Evolutionary conservation across 2,329 filamentous ascomycete species (phyloP).

Genomic region (Alternaria angustiovoidea): DNA sequence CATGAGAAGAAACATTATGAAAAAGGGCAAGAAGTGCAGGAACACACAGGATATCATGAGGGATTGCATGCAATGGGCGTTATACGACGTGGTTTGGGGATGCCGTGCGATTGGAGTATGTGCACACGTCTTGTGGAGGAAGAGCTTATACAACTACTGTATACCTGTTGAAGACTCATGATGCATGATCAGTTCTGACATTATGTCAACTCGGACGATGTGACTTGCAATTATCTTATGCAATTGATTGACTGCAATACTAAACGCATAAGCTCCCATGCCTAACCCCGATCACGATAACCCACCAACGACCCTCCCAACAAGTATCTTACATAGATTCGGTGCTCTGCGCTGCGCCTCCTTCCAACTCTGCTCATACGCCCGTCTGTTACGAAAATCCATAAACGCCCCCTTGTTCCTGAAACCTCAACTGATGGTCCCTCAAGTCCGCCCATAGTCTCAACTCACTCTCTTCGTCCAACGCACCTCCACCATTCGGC

Average conservation of each 20-base stretch:
- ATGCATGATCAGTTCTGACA: neutral
- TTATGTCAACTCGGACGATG: neutral
- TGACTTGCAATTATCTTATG: neutral
- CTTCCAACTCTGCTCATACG: neutral
- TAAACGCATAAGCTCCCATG: neutral
- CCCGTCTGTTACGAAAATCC: slow-evolving; percentile 32
- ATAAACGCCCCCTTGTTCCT: slow-evolving; percentile 68
- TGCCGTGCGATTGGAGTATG: neutral
- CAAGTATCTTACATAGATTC: too few species aligned
- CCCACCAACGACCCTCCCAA: neutral
- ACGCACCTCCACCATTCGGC: slow-evolving; percentile 38
- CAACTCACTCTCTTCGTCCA: slow-evolving; percentile 78
- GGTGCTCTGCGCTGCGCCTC: too few species aligned
- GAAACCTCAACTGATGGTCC: slow-evolving; percentile 78
- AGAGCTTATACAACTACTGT: slow-evolving; percentile 1
- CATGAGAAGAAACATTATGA: neutral
- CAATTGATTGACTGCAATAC: neutral
- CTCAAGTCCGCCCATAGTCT: slow-evolving; percentile 79
- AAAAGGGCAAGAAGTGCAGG: neutral
- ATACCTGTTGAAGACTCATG: neutral
- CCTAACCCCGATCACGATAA: neutral
- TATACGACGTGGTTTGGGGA: neutral
- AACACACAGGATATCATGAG: neutral
- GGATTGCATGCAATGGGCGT: too few species aligned
- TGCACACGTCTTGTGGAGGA: neutral